These are phyloP conservation scores for Grifola frondosa DNA, from an alignment of 1,284 basidiomycete genomes.

Conservation along the genomic window DNA sequence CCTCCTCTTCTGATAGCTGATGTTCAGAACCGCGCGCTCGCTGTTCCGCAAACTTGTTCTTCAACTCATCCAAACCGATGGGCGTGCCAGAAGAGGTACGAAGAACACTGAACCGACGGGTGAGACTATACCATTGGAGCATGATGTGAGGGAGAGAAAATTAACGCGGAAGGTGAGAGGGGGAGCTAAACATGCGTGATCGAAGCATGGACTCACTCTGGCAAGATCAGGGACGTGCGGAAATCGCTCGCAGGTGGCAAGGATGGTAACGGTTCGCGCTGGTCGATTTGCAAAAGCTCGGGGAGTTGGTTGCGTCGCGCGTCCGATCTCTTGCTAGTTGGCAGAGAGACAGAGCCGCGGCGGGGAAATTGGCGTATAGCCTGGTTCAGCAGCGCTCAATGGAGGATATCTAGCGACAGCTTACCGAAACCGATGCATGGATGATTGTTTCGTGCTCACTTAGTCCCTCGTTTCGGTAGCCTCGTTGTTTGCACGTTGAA, in stretches of 20 bases:
- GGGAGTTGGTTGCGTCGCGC: conserved; percentile 48
- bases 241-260: conserved; percentile 72
- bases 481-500: conserved; percentile 70
- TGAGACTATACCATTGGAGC: conserved; percentile 52
- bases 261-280: conserved; percentile 45
- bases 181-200: conserved; percentile 17
- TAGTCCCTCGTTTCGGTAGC: conserved; percentile 28
- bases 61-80: conserved; percentile 61
- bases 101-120: conserved; percentile 76
- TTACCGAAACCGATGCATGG: conserved; percentile 82
- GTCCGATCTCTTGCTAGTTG: conserved; percentile 62
- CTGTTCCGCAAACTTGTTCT: conserved; percentile 69
- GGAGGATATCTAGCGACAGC: conserved; percentile 31
- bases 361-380: conserved; percentile 11
- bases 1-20: conserved; percentile 75
- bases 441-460: conserved; percentile 26
- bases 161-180: conserved; percentile 6
- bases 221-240: conserved; percentile 78
- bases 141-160: conserved; percentile 16
- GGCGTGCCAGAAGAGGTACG: conserved; percentile 64
- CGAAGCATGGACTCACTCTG: conserved; percentile 58
- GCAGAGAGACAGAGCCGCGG: conserved; percentile 11
- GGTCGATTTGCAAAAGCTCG: conserved; percentile 31
- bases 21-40: conserved; percentile 63
- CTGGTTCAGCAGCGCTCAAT: conserved; percentile 22